Conservation (phyloP, 2,329 filamentous ascomycete genomes). For the Huntiella bhutanensis region DNA sequence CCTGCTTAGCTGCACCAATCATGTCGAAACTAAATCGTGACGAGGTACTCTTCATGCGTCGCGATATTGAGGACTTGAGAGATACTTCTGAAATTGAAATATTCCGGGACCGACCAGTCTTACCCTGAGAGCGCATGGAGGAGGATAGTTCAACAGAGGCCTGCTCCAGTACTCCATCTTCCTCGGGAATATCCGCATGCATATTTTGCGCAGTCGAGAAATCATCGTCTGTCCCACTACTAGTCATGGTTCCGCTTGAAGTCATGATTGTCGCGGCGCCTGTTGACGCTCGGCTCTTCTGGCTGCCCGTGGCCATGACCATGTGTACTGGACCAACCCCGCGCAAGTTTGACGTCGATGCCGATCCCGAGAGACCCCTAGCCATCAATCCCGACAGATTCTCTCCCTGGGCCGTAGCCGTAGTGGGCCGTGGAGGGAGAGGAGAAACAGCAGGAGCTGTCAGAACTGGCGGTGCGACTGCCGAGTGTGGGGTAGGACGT, state of each 20-base stretch:
- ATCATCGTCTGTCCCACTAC: not conserved
- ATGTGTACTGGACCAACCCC: no score
- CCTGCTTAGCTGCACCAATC: slow-evolving; percentile 47
- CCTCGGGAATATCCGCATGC: slow-evolving; percentile 3
- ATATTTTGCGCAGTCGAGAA: slow-evolving; percentile 2
- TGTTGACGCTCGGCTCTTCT: no score
- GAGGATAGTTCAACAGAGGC: no score
- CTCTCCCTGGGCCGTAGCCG: not conserved
- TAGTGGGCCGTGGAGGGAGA: not conserved
- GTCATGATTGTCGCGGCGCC: no score
- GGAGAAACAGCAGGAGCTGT: not conserved
- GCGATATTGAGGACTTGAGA: slow-evolving; percentile 32
- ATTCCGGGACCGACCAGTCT: slow-evolving; percentile 27
- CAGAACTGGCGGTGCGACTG: slow-evolving; percentile 4
- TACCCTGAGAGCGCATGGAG: not conserved
- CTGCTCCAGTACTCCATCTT: not conserved
- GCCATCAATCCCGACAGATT: no score
- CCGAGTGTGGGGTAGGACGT: slow-evolving; percentile 13
- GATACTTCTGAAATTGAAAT: slow-evolving; percentile 32
- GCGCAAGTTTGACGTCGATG: no score
- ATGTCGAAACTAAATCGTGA: slow-evolving; percentile 72
- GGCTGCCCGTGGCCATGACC: no score
- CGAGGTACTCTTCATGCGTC: slow-evolving; percentile 56
- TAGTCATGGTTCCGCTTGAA: no score
- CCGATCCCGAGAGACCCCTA: no score